A percentile compares a stretch with the other conserved stretches of the same genome.
phyloP scores from a whole-genome alignment of 192 early-diverging fungal genomes.

The Umbelopsis vinacea region DNA sequence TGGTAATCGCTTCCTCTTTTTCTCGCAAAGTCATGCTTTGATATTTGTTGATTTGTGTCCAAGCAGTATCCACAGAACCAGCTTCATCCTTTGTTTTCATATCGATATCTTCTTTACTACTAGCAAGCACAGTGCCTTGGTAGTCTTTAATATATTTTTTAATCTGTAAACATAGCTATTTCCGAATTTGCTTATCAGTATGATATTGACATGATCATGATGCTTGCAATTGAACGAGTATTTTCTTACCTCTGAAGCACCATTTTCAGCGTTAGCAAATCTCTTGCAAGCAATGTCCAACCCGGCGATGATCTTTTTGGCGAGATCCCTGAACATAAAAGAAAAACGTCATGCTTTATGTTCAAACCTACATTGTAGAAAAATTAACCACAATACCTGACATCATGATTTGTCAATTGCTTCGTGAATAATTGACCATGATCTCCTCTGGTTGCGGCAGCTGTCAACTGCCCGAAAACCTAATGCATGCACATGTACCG shows the following conservation, averaged over 20 bases:
- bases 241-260: not conserved
- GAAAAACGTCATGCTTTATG: not conserved
- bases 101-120: not conserved
- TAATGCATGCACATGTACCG: not conserved
- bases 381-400: not conserved
- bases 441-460: not conserved
- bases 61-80: slow-evolving; percentile 23
- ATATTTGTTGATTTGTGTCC: slow-evolving; percentile 27
- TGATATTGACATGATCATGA: no score
- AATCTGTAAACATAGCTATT: not conserved
- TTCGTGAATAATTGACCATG: not conserved
- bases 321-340: not conserved
- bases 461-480: not conserved
- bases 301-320: not conserved
- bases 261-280: not conserved
- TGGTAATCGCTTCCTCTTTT: slow-evolving; percentile 26
- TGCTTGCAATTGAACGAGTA: not conserved
- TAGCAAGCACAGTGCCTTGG: not conserved
- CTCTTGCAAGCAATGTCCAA: slow-evolving; percentile 2
- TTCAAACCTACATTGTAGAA: no score
- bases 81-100: not conserved
- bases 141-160: not conserved
- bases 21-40: slow-evolving; percentile 32
- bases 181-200: not conserved
- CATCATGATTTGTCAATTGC: not conserved